Evolutionary conservation across 306 rosid genomes (phyloP).

Genomic region (Pyrus communis): DNA sequence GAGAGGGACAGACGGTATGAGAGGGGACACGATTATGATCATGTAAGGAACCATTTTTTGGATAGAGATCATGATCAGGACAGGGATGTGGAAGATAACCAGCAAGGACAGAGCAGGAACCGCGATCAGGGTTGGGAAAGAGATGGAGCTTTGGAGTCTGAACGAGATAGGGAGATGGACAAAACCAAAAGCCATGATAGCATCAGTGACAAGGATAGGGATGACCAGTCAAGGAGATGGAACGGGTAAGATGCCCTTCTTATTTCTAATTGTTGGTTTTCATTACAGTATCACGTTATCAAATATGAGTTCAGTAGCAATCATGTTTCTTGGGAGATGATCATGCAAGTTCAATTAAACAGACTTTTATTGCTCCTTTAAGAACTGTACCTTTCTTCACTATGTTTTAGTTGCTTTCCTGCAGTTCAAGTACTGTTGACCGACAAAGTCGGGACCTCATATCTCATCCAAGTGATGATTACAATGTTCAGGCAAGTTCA

Average conservation of each 20-base stretch:
- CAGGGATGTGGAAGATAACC: conserved; percentile 25
- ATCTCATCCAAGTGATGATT: conserved; percentile 42
- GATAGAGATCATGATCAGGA: conserved; percentile 37
- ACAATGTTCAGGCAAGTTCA: conserved; percentile 38
- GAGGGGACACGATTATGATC: conserved; percentile 37
- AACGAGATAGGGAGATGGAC: conserved; percentile 39
- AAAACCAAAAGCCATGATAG: conserved; percentile 33
- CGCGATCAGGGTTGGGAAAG: conserved; percentile 34
- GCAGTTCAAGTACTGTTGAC: conserved; percentile 35
- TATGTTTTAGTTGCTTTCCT: conserved; percentile 7
- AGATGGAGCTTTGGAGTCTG: conserved; percentile 31
- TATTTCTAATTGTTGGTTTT: not conserved
- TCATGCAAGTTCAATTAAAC: not conserved
- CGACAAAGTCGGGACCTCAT: conserved; percentile 40
- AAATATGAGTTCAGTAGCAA: not conserved
- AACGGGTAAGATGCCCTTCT: conserved; percentile 40
- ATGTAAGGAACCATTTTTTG: conserved; percentile 28
- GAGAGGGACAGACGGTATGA: conserved; percentile 54
- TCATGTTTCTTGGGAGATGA: conserved; percentile 12
- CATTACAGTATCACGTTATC: not conserved
- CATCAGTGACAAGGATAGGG: conserved; percentile 35
- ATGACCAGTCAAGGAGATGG: conserved; percentile 40
- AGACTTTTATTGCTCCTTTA: not conserved
- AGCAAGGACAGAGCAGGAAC: conserved; percentile 27
- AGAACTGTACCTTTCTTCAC: not conserved